Percentiles rank a stretch among this genome's conserved stretches.
These are phyloP conservation scores for Leishmania martiniquensis DNA, from an alignment of 208 protist genomes.

Conservation along the genomic window DNA sequence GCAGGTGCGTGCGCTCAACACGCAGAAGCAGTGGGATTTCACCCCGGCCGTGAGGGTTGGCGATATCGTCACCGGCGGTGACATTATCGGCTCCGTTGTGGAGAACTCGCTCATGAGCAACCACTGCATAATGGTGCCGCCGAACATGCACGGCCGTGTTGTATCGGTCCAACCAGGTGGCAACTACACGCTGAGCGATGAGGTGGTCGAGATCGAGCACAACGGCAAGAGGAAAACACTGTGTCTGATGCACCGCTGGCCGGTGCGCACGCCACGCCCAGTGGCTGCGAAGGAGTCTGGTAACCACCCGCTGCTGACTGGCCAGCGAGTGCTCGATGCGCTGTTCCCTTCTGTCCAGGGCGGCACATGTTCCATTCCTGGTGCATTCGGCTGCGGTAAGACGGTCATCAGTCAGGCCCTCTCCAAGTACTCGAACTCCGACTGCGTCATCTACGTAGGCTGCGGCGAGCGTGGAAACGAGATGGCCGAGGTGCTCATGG, in stretches of 20 bases:
- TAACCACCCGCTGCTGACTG: slow-evolving; percentile 98
- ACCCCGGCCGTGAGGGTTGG: slow-evolving; percentile 95
- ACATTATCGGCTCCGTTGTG: slow-evolving; percentile 96
- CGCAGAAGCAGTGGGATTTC: slow-evolving; percentile 96
- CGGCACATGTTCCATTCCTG: slow-evolving; percentile 99
- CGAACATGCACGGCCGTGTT: slow-evolving; percentile 93
- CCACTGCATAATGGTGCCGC: slow-evolving; percentile 98
- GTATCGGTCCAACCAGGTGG: slow-evolving; percentile 93
- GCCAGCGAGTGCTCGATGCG: slow-evolving; percentile 99
- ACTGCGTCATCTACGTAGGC: slow-evolving; percentile 99
- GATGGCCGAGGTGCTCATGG: slow-evolving; percentile 99
- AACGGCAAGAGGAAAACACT: slow-evolving; percentile 90
- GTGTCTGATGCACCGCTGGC: slow-evolving; percentile 98
- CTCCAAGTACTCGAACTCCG: slow-evolving; percentile 99
- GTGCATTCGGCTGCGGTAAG: slow-evolving; percentile 99
- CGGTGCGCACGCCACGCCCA: slow-evolving; percentile 96
- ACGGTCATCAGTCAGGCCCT: slow-evolving; percentile 99
- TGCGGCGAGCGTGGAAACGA: slow-evolving; percentile 99
- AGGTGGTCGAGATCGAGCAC: slow-evolving; percentile 93
- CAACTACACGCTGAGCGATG: slow-evolving; percentile 95
- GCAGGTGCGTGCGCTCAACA: slow-evolving; percentile 95
- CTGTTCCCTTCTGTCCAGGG: slow-evolving; percentile 99
- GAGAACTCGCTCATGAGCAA: slow-evolving; percentile 98
- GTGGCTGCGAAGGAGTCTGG: slow-evolving; percentile 96
- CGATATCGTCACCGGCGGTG: slow-evolving; percentile 97